Conservation (phyloP, 164 flowering plant genomes). For the Houttuynia cordata region DNA sequence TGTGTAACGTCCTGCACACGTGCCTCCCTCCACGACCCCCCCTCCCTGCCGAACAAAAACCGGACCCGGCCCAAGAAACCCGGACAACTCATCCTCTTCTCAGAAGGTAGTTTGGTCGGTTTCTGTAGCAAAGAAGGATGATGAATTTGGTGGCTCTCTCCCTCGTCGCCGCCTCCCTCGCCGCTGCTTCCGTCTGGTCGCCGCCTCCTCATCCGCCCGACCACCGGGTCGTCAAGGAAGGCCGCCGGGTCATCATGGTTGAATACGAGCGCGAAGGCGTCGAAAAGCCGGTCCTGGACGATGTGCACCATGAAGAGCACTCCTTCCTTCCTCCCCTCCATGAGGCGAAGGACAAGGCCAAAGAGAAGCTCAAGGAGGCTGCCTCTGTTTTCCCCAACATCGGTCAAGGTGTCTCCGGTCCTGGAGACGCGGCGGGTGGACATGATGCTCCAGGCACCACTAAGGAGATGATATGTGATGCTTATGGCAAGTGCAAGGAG, state of each 20-base stretch:
- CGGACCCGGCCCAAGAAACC: neutral
- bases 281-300: conserved; percentile 19
- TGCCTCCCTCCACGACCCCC: neutral
- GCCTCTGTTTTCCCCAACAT: conserved; percentile 18
- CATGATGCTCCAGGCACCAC: conserved; percentile 2
- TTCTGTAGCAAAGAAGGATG: too few species aligned
- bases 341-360: conserved; percentile 5
- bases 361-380: conserved; percentile 19
- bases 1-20: neutral
- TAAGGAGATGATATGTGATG: conserved; percentile 49
- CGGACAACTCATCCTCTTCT: neutral
- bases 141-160: conserved; percentile 42
- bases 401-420: conserved; percentile 13
- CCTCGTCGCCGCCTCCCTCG: conserved; percentile 32
- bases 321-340: neutral
- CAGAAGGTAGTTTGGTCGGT: too few species aligned
- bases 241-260: conserved; percentile 37
- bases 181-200: conserved; percentile 37
- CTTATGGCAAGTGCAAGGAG: conserved; percentile 46
- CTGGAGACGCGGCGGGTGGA: neutral
- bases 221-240: conserved; percentile 33
- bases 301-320: neutral
- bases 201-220: conserved; percentile 17
- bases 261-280: conserved; percentile 37
- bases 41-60: neutral